These are phyloP conservation scores for Oryza australiensis DNA, from an alignment of 176 grass and related monocot genomes.

Conservation along the genomic window DNA sequence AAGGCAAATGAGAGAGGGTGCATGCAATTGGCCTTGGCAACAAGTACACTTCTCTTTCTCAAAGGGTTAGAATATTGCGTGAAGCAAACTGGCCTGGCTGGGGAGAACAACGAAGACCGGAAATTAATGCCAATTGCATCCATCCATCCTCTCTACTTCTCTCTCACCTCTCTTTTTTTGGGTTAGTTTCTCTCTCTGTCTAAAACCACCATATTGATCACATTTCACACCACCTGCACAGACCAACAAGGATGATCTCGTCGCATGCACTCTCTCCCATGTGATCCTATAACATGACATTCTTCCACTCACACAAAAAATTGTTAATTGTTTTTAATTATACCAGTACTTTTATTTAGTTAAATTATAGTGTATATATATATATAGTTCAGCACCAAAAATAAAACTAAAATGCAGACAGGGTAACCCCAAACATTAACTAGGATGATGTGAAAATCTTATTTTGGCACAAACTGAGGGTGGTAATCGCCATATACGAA, in stretches of 20 bases:
- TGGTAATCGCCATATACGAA: neutral
- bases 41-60: slow-evolving; percentile 13
- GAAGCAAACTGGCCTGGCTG: slow-evolving; percentile 58
- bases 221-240: neutral
- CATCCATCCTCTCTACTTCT: neutral
- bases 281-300: slow-evolving; percentile 41
- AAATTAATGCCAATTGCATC: slow-evolving; percentile 29
- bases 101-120: slow-evolving; percentile 32
- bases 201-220: neutral
- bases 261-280: slow-evolving; percentile 15
- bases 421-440: neutral
- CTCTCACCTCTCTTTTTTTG: neutral
- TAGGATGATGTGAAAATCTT: neutral
- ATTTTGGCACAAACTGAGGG: neutral
- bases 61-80: slow-evolving; percentile 59
- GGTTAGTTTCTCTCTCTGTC: neutral
- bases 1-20: slow-evolving; percentile 14
- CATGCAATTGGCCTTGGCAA: slow-evolving; percentile 36
- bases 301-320: neutral
- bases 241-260: neutral
- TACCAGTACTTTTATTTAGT: neutral
- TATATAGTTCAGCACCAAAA: neutral
- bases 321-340: neutral
- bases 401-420: neutral
- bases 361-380: neutral